phyloP scores from a whole-genome alignment of 225 moss, liverwort and hornwort genomes.

The Pseudisothecium myosuroides region DNA sequence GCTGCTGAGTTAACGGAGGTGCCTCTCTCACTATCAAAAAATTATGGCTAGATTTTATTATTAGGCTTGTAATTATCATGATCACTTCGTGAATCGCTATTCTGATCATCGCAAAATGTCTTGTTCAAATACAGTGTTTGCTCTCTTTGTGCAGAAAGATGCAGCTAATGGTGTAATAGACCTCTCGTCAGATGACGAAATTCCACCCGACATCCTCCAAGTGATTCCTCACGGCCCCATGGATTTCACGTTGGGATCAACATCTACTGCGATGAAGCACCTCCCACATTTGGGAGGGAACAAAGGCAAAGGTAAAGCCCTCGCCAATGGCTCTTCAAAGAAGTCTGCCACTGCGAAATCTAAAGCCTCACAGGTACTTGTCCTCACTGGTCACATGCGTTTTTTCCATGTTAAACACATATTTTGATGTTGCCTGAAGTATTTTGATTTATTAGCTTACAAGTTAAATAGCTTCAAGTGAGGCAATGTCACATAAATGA shows the following conservation, averaged over 20 bases:
- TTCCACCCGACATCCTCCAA: slow-evolving; percentile 17
- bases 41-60: not conserved
- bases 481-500: not conserved
- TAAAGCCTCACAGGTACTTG: slow-evolving; percentile 8
- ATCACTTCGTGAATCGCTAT: not conserved
- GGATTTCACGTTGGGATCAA: slow-evolving; percentile 17
- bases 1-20: slow-evolving; percentile 16
- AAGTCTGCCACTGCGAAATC: slow-evolving; percentile 2
- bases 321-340: slow-evolving; percentile 11
- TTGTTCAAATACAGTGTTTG: not conserved
- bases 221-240: slow-evolving; percentile 13
- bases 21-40: not conserved
- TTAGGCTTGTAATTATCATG: not conserved
- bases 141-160: slow-evolving; percentile 10
- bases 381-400: not conserved
- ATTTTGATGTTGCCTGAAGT: not conserved
- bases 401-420: not conserved
- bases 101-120: not conserved
- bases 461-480: not conserved
- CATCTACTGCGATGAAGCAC: not conserved
- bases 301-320: slow-evolving; percentile 27
- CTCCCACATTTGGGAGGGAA: not conserved
- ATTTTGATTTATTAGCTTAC: not conserved
- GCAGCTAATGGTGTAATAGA: slow-evolving; percentile 8
- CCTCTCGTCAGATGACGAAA: slow-evolving; percentile 5